Percentiles rank a stretch among this genome's conserved stretches.
These are phyloP conservation scores for Yamadazyma dushanensis DNA, from an alignment of 1,139 yeast genomes.

Conservation along the genomic window DNA sequence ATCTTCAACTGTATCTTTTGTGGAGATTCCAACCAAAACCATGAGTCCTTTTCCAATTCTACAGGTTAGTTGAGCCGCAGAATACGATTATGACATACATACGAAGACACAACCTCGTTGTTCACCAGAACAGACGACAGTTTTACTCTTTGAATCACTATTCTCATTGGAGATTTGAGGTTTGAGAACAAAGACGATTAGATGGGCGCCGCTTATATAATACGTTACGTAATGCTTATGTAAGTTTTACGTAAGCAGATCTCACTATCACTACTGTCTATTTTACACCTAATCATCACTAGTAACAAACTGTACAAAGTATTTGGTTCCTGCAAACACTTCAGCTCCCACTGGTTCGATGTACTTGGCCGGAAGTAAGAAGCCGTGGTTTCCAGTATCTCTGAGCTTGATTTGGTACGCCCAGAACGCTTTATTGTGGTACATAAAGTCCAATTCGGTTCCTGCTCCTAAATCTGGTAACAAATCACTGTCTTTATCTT, in stretches of 20 bases:
- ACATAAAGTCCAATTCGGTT: conserved; percentile 80
- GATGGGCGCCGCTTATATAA: background rate
- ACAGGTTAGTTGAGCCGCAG: conserved; percentile 4
- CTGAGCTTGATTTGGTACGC: conserved; percentile 81
- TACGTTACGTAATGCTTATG: too few species aligned
- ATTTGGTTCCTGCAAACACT: conserved; percentile 64
- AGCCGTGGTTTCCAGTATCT: conserved; percentile 84
- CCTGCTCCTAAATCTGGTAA: conserved; percentile 80
- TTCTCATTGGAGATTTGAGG: conserved; percentile 54
- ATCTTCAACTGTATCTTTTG: conserved; percentile 73
- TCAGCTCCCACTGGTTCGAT: conserved; percentile 80
- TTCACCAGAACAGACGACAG: conserved; percentile 87
- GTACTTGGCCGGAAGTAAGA: conserved; percentile 68
- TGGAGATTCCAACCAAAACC: conserved; percentile 81
- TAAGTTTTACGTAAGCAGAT: background rate
- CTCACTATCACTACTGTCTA: conserved; percentile 29
- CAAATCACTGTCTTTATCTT: conserved; percentile 70
- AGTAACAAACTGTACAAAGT: conserved; percentile 67
- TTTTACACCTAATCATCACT: conserved; percentile 26
- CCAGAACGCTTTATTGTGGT: conserved; percentile 78
- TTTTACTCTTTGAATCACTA: conserved; percentile 85
- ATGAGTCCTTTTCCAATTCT: conserved; percentile 74
- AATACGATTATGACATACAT: too few species aligned
- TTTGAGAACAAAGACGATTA: background rate
- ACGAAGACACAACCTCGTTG: conserved; percentile 64